phyloP scores from a whole-genome alignment of 176 grass and related monocot genomes.

The Avena eriantha region DNA sequence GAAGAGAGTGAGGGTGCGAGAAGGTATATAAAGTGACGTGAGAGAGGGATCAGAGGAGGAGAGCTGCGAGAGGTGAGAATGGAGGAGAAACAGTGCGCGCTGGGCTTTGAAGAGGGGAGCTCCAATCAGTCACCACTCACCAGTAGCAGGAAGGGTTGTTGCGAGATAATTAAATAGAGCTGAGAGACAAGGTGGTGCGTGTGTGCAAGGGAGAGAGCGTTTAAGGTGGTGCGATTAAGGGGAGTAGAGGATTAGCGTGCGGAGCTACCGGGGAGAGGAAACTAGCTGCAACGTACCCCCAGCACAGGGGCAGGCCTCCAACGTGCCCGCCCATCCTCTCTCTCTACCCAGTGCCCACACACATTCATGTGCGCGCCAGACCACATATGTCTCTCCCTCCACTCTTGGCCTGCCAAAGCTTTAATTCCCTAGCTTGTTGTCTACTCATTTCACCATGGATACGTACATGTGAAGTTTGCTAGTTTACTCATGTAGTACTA shows the following conservation, averaged over 20 bases:
- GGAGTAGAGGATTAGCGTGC: slow-evolving; percentile 39
- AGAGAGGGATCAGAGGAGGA: not conserved
- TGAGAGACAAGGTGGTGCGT: not conserved
- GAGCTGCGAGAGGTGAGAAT: slow-evolving; percentile 2
- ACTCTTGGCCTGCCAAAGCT: not conserved
- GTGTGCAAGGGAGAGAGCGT: slow-evolving; percentile 7
- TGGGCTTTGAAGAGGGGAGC: slow-evolving; percentile 25
- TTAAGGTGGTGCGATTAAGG: slow-evolving; percentile 50
- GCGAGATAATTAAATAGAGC: slow-evolving; percentile 44
- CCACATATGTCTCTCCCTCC: slow-evolving; percentile 37
- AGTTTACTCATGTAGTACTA: not conserved
- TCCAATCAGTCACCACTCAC: slow-evolving; percentile 43
- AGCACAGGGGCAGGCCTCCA: slow-evolving; percentile 53
- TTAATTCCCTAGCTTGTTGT: slow-evolving; percentile 40
- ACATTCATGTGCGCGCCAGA: slow-evolving; percentile 43
- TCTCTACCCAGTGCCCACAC: slow-evolving; percentile 23
- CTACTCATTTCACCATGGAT: slow-evolving; percentile 27
- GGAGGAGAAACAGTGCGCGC: slow-evolving; percentile 55
- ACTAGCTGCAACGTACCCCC: slow-evolving; percentile 43
- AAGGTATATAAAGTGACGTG: not conserved
- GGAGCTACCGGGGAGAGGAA: slow-evolving; percentile 44
- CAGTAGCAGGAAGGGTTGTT: slow-evolving; percentile 40
- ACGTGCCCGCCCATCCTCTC: slow-evolving; percentile 69
- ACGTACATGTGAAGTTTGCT: not conserved
- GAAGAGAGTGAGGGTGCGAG: slow-evolving; percentile 16